A percentile compares a stretch with the other conserved stretches of the same genome.
These are phyloP conservation scores for Areca catechu DNA, from an alignment of 176 grass and related monocot species.

Conservation along the genomic window DNA sequence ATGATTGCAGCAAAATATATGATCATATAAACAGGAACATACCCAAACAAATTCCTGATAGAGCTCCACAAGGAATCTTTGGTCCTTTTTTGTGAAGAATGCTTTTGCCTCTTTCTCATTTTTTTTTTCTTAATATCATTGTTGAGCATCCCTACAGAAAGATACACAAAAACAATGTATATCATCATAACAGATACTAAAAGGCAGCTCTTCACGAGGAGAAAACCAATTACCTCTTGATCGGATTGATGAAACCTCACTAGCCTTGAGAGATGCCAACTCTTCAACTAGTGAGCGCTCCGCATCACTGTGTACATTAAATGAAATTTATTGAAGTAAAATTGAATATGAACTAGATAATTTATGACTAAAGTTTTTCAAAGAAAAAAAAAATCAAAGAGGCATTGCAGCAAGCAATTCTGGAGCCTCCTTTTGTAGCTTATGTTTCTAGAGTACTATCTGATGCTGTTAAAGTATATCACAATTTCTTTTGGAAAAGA, in stretches of 20 bases:
- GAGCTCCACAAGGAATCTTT: conserved; percentile 40
- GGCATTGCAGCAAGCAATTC: no score
- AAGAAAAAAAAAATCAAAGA: no score
- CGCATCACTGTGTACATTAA: conserved; percentile 31
- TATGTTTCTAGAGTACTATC: no score
- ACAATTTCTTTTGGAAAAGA: no score
- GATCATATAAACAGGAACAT: conserved; percentile 6
- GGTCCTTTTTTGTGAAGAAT: conserved; percentile 14
- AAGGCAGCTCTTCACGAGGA: not conserved
- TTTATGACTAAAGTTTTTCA: no score
- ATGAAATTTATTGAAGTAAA: not conserved
- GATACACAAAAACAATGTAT: not conserved
- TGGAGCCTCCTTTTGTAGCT: no score
- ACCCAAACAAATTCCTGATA: conserved; percentile 72
- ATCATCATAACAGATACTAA: not conserved
- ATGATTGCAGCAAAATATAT: no score
- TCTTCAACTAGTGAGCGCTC: conserved; percentile 47
- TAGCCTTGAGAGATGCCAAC: conserved; percentile 36
- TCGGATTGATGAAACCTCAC: conserved; percentile 28
- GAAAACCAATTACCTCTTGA: conserved; percentile 21
- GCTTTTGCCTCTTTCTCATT: conserved; percentile 17
- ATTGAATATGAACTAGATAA: not conserved
- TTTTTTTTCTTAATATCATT: conserved; percentile 14
- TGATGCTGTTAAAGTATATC: no score
- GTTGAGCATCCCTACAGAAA: conserved; percentile 13